Percentiles rank a stretch among this genome's conserved stretches.
Evolutionary conservation across 169 alveolate species (phyloP).

Genomic region (Eimeria zaria): DNA sequence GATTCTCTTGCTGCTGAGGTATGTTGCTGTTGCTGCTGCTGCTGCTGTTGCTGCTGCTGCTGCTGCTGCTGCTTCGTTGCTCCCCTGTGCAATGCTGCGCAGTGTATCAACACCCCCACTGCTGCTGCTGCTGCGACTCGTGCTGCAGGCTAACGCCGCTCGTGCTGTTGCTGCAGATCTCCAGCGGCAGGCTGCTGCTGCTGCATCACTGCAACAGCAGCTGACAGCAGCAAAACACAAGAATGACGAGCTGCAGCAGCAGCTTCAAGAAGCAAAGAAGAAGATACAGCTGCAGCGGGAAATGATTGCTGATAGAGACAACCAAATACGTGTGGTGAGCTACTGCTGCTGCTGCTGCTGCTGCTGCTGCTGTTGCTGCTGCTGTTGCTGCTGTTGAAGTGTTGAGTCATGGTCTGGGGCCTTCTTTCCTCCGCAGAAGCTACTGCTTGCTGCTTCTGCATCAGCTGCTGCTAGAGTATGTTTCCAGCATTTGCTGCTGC

Average conservation of each 20-base stretch:
- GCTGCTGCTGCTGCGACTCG: slow-evolving; percentile 47
- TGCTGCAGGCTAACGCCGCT: slow-evolving; percentile 59
- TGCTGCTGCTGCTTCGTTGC: slow-evolving; percentile 23
- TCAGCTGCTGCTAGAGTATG: slow-evolving; percentile 15
- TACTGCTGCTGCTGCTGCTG: not conserved
- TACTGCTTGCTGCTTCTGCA: too few relatives aligned
- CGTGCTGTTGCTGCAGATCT: slow-evolving; percentile 54
- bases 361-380: not conserved
- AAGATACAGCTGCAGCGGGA: slow-evolving; percentile 63
- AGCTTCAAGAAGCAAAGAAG: slow-evolving; percentile 65
- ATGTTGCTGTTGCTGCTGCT: slow-evolving; percentile 7
- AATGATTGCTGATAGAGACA: slow-evolving; percentile 10
- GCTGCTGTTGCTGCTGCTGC: slow-evolving; percentile 2
- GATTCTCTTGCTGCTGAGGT: slow-evolving; percentile 62
- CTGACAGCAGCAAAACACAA: slow-evolving; percentile 40
- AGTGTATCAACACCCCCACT: not conserved
- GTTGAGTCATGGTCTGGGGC: not conserved
- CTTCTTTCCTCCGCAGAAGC: not conserved
- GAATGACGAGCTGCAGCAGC: slow-evolving; percentile 64
- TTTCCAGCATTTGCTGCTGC: not conserved
- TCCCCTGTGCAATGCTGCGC: slow-evolving; percentile 18
- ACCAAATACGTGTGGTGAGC: slow-evolving; percentile 23
- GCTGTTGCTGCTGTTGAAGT: not conserved
- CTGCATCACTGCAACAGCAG: slow-evolving; percentile 74
- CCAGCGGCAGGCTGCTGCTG: slow-evolving; percentile 54